Evolutionary conservation across 345 rosid genomes (phyloP).

Genomic region (Syzygium aromaticum): DNA sequence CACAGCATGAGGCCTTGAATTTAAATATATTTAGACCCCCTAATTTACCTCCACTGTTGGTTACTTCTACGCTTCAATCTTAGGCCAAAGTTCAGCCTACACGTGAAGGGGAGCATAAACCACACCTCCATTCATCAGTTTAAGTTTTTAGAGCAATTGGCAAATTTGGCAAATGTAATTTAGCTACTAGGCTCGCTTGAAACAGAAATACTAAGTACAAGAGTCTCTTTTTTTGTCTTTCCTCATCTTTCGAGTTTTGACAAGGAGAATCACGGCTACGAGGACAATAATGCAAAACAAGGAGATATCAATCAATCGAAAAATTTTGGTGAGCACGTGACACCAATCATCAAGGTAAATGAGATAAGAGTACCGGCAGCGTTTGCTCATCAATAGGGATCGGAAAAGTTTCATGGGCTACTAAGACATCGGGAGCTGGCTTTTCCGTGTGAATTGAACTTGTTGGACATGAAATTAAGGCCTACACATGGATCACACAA

Average conservation of each 20-base stretch:
- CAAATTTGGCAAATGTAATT: neutral
- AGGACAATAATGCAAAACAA: neutral
- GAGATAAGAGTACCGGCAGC: slow-evolving; percentile 30
- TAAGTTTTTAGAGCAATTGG: neutral
- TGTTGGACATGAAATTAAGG: slow-evolving; percentile 55
- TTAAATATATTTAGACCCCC: neutral
- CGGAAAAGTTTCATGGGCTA: slow-evolving; percentile 53
- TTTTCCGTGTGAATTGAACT: slow-evolving; percentile 47
- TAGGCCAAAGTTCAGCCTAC: neutral
- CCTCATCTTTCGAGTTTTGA: neutral
- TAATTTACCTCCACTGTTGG: neutral
- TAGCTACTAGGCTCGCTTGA: neutral
- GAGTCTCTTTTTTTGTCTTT: neutral
- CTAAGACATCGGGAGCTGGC: slow-evolving; percentile 40
- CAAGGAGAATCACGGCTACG: neutral
- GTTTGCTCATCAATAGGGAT: slow-evolving; percentile 35
- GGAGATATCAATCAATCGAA: neutral
- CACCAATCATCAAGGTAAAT: neutral
- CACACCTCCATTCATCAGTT: neutral
- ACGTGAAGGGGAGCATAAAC: neutral
- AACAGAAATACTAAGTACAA: neutral
- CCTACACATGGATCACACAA: slow-evolving; percentile 16
- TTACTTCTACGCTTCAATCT: neutral
- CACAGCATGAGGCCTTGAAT: neutral
- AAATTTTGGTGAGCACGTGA: neutral